Conservation (phyloP, 257 asterid species). For the Phtheirospermum japonicum region DNA sequence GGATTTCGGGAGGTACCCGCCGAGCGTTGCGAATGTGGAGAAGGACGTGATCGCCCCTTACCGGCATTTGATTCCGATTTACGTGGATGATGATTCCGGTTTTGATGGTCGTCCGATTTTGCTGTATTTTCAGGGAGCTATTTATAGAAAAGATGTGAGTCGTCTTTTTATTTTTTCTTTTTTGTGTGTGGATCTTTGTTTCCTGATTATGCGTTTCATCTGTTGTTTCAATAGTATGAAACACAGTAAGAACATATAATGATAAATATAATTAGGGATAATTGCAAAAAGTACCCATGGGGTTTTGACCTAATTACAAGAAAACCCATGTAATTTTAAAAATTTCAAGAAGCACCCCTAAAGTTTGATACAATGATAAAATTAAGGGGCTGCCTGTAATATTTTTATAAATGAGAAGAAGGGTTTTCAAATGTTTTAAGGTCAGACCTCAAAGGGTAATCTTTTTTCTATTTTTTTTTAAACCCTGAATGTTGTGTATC, state of each 20-base stretch:
- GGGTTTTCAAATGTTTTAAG: not conserved
- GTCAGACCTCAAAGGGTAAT: too few relatives aligned
- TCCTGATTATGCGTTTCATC: not conserved
- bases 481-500: not conserved
- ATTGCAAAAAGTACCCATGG: not conserved
- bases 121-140: constrained; percentile 86
- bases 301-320: not conserved
- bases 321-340: not conserved
- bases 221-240: not conserved
- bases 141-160: constrained; percentile 84
- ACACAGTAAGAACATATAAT: too few relatives aligned
- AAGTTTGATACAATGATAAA: not conserved
- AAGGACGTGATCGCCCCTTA: constrained; percentile 87
- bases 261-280: not conserved
- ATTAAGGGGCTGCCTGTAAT: not conserved
- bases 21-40: constrained; percentile 59
- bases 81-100: constrained; percentile 42
- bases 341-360: not conserved
- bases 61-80: constrained; percentile 52
- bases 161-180: not conserved
- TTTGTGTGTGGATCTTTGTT: not conserved
- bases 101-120: constrained; percentile 56
- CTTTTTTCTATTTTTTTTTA: not conserved
- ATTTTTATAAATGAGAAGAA: not conserved
- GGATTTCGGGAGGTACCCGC: constrained; percentile 81